These are phyloP conservation scores for Piloderma croceum DNA, from an alignment of 768 basidiomycete genomes.

Conservation along the genomic window DNA sequence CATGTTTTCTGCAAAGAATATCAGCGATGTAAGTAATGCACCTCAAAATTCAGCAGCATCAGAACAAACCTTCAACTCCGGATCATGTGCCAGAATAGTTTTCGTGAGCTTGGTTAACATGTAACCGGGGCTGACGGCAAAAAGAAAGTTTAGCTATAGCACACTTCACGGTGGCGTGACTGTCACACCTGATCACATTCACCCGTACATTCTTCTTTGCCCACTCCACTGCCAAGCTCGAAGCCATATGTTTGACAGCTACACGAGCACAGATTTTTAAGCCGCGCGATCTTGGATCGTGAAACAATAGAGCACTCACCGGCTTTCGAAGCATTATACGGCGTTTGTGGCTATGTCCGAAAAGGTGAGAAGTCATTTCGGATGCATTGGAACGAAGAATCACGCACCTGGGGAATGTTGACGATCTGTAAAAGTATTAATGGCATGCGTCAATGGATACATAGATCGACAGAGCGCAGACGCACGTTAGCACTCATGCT, in stretches of 20 bases:
- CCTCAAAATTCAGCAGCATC: background rate
- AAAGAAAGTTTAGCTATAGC: slow-evolving; percentile 7
- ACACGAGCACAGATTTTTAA: slow-evolving; percentile 8
- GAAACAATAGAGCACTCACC: slow-evolving; percentile 36
- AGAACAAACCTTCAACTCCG: slow-evolving; percentile 63
- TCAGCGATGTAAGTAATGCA: slow-evolving; percentile 1
- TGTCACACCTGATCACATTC: slow-evolving; percentile 62
- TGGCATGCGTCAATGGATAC: slow-evolving; percentile 8
- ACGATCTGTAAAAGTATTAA: slow-evolving; percentile 51
- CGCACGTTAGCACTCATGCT: slow-evolving; percentile 88
- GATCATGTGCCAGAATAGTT: slow-evolving; percentile 70
- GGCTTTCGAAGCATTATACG: slow-evolving; percentile 95
- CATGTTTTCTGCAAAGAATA: slow-evolving; percentile 58
- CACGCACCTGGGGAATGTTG: slow-evolving; percentile 76
- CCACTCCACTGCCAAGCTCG: slow-evolving; percentile 93
- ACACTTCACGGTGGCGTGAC: slow-evolving; percentile 1
- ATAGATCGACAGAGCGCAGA: slow-evolving; percentile 12
- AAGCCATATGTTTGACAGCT: slow-evolving; percentile 93
- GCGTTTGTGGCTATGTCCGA: slow-evolving; percentile 67
- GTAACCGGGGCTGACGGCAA: slow-evolving; percentile 71
- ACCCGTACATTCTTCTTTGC: slow-evolving; percentile 85
- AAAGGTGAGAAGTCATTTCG: background rate
- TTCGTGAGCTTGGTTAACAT: slow-evolving; percentile 89
- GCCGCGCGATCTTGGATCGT: background rate
- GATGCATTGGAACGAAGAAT: background rate